Conservation (phyloP, 2,329 filamentous ascomycete genomes). For the Phialophora expanda region DNA sequence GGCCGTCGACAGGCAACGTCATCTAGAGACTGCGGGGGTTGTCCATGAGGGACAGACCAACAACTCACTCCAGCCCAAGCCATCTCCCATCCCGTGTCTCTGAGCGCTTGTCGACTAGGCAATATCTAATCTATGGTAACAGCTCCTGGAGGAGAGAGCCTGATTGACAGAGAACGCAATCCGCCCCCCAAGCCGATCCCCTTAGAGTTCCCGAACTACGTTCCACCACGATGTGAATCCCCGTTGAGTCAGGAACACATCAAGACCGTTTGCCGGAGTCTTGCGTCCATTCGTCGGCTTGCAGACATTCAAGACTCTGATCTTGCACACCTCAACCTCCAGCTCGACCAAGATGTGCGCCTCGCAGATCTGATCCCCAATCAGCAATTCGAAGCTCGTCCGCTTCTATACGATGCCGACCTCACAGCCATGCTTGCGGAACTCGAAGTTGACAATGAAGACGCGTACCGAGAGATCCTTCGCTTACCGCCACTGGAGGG, state of each 20-base stretch:
- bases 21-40: not conserved
- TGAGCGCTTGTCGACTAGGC: not conserved
- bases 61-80: not conserved
- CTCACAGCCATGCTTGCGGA: constrained; percentile 48
- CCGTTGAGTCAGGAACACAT: constrained; percentile 47
- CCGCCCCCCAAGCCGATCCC: constrained; percentile 57
- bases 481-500: constrained; percentile 54
- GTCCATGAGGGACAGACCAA: not conserved
- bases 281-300: constrained; percentile 52
- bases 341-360: constrained; percentile 46
- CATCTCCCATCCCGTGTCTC: not conserved
- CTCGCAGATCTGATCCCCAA: constrained; percentile 46
- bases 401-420: constrained; percentile 45
- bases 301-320: constrained; percentile 49
- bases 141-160: constrained; percentile 24
- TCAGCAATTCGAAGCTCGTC: constrained; percentile 44
- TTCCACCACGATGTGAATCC: constrained; percentile 45
- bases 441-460: constrained; percentile 60
- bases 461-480: constrained; percentile 62
- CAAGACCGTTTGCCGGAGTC: constrained; percentile 48
- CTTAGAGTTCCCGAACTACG: constrained; percentile 58
- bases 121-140: constrained; percentile 15
- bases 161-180: constrained; percentile 49
- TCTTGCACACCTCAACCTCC: constrained; percentile 50
- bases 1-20: not conserved